phyloP scores from a whole-genome alignment of 164 flowering plant species.

The Kalanchoe fedtschenkoi region DNA sequence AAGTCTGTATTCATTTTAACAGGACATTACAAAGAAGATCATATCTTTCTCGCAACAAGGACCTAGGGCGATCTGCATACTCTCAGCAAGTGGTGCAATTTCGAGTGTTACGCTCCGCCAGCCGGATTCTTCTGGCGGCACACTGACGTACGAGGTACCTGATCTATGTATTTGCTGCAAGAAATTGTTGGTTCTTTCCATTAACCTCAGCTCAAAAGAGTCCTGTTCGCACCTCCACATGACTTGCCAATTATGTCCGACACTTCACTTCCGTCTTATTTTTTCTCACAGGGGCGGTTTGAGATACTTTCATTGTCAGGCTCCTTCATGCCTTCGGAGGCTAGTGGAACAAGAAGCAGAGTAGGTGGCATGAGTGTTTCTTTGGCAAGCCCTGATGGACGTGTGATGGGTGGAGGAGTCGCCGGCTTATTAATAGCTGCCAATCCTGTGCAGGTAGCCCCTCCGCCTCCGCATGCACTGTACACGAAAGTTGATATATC shows the following conservation, averaged over 20 bases:
- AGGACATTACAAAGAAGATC: slow-evolving; percentile 76
- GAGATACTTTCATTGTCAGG: slow-evolving; percentile 75
- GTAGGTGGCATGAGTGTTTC: slow-evolving; percentile 75
- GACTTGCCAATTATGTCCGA: not conserved
- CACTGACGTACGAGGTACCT: slow-evolving; percentile 66
- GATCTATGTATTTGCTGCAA: not conserved
- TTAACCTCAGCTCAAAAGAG: not conserved
- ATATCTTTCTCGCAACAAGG: slow-evolving; percentile 57
- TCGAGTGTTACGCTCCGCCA: slow-evolving; percentile 78
- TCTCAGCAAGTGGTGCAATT: slow-evolving; percentile 82
- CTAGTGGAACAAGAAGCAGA: slow-evolving; percentile 42
- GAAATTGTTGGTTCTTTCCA: not conserved
- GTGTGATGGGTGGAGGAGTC: slow-evolving; percentile 80
- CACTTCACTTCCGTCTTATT: not conserved
- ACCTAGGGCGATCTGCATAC: slow-evolving; percentile 63
- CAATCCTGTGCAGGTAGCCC: slow-evolving; percentile 67
- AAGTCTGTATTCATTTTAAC: slow-evolving; percentile 10
- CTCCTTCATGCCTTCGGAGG: slow-evolving; percentile 46
- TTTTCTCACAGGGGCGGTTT: slow-evolving; percentile 65
- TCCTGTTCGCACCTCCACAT: not conserved
- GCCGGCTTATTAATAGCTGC: slow-evolving; percentile 72
- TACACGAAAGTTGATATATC: not conserved
- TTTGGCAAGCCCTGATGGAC: slow-evolving; percentile 81
- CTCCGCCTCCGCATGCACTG: not conserved
- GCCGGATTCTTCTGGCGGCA: slow-evolving; percentile 75